Base-by-base conservation (phyloP, 495 filamentous ascomycete genomes). In the Penicillium chermesinum region DNA sequence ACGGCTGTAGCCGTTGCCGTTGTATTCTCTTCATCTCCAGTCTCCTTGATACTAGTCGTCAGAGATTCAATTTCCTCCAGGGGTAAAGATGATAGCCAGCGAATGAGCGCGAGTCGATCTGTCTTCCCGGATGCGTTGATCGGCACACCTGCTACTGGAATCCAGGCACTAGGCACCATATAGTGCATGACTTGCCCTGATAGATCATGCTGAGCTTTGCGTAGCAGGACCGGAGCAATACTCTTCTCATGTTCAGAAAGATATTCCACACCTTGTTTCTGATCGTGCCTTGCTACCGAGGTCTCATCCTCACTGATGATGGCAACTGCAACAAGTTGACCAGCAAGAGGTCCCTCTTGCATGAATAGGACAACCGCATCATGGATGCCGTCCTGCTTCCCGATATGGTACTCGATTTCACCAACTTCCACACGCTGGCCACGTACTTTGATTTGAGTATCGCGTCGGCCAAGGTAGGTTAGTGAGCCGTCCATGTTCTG, bases 391-490 rank as follows among this genome's bases (percentile, higher is more conserved):
- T 18, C 13, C 3, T 14, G 20, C 10, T 3, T 0, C 1, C 8
- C 7, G 8, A 55, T 19, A 22, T 51, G 47, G 6, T 52, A 32
- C 39, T 66, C 69, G 12, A 77, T 53, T 19, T 75, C 74, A 1
- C 48, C 50, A 2, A 75, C 55, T 16, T 77, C 71, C 7, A 77
- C 40, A 0, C 74, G 66, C 7, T 74, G 49, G 3, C 74, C 72
- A 1, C 58, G 56, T 7, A 75, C 42, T 56, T 73, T 70, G 20
- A 68, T 58, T 37, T 73, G 71, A 2, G 36, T 59, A 39, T 73
- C 72, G 1, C 46, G 61, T 27, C 65, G 59, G 8, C 59, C 57
- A 13, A 65, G 10, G 48, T 45, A 65, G 8, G 32, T 7, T 7
- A 67, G 14, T 4, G 45, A 22, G 7, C 57, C 52, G 18, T 45